These are phyloP conservation scores for barrel medic (Medicago truncatula) DNA, from an alignment of 306 rosid species.

Conservation along the genomic window DNA sequence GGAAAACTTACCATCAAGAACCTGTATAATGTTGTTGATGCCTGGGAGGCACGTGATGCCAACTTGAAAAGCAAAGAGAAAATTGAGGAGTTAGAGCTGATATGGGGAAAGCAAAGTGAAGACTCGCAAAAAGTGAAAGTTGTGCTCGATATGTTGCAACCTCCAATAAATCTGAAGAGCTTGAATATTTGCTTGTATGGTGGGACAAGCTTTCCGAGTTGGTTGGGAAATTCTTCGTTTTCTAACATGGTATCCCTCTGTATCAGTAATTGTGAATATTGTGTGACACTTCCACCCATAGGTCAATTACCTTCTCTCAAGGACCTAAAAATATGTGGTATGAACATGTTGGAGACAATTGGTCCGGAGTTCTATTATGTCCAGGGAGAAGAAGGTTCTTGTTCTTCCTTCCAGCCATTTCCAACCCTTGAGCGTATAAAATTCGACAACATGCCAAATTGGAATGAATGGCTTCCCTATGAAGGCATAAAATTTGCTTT, in stretches of 20 bases:
- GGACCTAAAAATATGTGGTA: neutral
- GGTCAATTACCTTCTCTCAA: neutral
- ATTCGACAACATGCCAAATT: neutral
- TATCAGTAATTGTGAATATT: neutral
- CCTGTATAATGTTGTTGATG: no score
- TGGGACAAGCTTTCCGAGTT: neutral
- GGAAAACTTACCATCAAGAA: no score
- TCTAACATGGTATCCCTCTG: neutral
- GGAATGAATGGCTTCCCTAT: neutral
- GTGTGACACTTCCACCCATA: neutral
- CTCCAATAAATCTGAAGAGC: neutral
- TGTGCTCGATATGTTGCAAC: no score
- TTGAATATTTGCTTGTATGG: neutral
- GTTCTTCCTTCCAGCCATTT: constrained; percentile 17
- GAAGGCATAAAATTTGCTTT: neutral
- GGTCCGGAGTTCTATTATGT: neutral
- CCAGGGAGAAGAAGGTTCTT: neutral
- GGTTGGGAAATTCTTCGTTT: neutral
- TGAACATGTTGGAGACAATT: neutral
- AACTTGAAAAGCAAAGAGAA: no score
- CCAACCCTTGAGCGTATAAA: neutral
- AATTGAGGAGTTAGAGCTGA: no score
- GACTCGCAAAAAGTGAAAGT: no score
- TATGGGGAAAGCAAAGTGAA: no score
- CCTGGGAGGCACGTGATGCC: no score